These are phyloP conservation scores for Solanum neorickii DNA, from an alignment of 257 asterid species.

Conservation along the genomic window DNA sequence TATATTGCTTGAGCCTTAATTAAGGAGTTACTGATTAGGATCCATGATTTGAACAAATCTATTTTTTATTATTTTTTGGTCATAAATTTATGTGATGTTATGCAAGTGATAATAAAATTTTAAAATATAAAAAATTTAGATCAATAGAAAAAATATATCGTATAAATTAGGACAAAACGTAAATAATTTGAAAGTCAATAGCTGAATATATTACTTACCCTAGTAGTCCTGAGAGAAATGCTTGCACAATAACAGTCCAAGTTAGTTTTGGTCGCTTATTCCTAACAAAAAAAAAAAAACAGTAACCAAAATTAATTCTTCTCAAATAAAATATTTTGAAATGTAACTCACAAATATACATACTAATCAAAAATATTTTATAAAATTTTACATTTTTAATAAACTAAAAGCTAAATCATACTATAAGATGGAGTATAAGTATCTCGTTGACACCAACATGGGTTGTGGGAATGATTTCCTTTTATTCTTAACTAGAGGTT, in stretches of 20 bases:
- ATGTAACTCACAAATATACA: neutral
- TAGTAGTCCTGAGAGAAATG: slow-evolving; percentile 12
- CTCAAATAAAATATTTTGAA: neutral
- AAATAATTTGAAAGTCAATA: neutral
- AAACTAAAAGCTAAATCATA: neutral
- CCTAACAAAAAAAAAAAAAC: neutral
- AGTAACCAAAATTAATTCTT: neutral
- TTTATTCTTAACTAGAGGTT: neutral
- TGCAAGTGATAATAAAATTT: too few relatives aligned
- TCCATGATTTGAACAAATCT: neutral
- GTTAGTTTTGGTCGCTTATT: slow-evolving; percentile 12
- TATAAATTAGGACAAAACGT: too few relatives aligned
- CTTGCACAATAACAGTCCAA: neutral
- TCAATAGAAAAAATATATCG: accelerated
- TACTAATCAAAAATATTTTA: too few relatives aligned
- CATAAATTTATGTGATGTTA: neutral
- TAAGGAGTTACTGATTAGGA: neutral
- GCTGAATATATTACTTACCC: neutral
- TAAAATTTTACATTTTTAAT: neutral
- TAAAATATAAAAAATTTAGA: accelerated
- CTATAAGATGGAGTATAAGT: neutral
- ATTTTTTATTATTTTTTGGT: neutral
- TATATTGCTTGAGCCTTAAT: neutral
- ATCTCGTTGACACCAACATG: neutral
- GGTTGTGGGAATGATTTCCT: neutral